These are phyloP conservation scores for Solanum chmielewskii DNA, from an alignment of 257 asterid species.

Conservation along the genomic window DNA sequence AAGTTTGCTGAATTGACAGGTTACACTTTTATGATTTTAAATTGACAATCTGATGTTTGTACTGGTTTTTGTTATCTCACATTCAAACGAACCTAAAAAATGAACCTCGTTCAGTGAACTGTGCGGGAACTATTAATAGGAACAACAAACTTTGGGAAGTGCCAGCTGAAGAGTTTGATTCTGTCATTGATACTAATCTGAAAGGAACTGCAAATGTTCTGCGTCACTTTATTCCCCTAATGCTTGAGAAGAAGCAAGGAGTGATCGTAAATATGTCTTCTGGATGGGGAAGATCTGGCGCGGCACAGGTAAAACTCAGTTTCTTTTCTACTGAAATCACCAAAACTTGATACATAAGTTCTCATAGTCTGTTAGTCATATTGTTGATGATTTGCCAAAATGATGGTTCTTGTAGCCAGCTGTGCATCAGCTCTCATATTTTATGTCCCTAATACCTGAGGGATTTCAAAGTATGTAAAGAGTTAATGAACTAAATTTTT, in stretches of 20 bases:
- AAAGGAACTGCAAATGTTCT: constrained; percentile 74
- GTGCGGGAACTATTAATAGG: constrained; percentile 88
- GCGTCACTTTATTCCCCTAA: constrained; percentile 84
- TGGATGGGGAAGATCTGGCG: constrained; percentile 99
- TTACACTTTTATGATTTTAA: not conserved
- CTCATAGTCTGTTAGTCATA: not conserved
- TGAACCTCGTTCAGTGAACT: constrained; percentile 51
- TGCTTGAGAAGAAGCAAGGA: constrained; percentile 82
- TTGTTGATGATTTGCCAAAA: not conserved
- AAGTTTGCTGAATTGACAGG: not conserved
- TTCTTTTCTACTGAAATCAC: not conserved
- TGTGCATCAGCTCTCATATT: not conserved
- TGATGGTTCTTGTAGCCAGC: not conserved
- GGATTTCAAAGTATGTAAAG: not conserved
- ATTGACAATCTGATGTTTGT: not conserved
- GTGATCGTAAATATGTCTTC: constrained; percentile 87
- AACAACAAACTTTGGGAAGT: constrained; percentile 94
- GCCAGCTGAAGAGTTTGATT: constrained; percentile 72
- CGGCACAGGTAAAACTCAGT: constrained; percentile 69
- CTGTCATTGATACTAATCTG: constrained; percentile 75
- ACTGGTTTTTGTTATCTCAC: not conserved
- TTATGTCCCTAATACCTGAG: not conserved
- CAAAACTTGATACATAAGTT: not conserved
- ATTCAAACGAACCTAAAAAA: not conserved
- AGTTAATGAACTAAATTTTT: not conserved